phyloP scores from a whole-genome alignment of 73 alveolate species.

The Breviolum minutum region DNA sequence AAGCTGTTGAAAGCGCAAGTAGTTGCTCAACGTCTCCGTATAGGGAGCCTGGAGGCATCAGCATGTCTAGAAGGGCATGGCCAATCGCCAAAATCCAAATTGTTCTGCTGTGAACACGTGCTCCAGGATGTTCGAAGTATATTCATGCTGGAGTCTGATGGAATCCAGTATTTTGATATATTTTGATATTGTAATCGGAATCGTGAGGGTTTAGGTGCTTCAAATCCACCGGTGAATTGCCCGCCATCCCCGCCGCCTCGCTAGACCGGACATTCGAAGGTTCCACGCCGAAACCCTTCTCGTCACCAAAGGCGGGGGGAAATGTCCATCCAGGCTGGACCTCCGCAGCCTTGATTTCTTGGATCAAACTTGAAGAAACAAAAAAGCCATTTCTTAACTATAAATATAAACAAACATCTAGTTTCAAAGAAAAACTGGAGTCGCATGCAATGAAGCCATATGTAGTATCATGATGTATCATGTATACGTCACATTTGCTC shows the following conservation, averaged over 20 bases:
- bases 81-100: not conserved
- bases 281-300: constrained; percentile 82
- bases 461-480: not conserved
- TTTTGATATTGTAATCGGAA: no score
- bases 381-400: not conserved
- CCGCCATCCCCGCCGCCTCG: constrained; percentile 3
- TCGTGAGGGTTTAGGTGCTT: not conserved
- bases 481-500: not conserved
- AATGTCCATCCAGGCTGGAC: not conserved
- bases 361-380: not conserved
- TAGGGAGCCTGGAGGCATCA: constrained; percentile 33
- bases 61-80: not conserved
- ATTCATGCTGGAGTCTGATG: no score
- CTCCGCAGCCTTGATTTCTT: not conserved
- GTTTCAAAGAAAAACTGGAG: not conserved
- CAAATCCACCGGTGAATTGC: not conserved
- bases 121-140: no score
- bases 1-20: constrained; percentile 73
- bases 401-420: not conserved
- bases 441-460: not conserved
- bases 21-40: constrained; percentile 54
- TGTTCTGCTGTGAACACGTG: no score
- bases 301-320: constrained; percentile 38
- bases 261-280: constrained; percentile 93
- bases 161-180: no score